Evolutionary conservation across 306 rosid genomes (phyloP).

Genomic region (Cajanus cajan): DNA sequence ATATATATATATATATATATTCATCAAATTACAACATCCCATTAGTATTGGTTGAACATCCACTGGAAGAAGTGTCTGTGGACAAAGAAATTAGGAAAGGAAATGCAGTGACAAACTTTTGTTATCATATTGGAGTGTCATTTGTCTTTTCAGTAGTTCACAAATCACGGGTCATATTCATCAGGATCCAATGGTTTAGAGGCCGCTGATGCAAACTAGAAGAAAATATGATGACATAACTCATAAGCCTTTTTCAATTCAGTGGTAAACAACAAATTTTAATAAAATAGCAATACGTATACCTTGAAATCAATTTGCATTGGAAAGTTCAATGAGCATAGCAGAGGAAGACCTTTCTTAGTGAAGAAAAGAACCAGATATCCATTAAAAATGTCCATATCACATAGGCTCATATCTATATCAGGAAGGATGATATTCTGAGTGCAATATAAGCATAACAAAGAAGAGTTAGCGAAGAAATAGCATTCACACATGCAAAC

Average conservation of each 20-base stretch:
- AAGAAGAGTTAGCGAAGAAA: slow-evolving; percentile 27
- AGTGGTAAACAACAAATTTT: not conserved
- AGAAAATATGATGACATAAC: not conserved
- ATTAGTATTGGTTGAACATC: not conserved
- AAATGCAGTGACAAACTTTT: not conserved
- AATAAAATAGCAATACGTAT: slow-evolving; percentile 22
- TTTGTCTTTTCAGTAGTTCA: not conserved
- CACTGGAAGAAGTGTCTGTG: not conserved
- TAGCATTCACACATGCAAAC: slow-evolving; percentile 10
- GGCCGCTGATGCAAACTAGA: not conserved
- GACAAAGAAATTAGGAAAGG: not conserved
- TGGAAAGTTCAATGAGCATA: slow-evolving; percentile 76
- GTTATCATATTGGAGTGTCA: not conserved
- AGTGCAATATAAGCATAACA: slow-evolving; percentile 23
- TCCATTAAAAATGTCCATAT: slow-evolving; percentile 81
- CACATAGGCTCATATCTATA: slow-evolving; percentile 60
- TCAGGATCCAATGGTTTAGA: not conserved
- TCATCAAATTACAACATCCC: not conserved
- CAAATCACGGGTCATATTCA: not conserved
- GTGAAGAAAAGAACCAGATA: slow-evolving; percentile 81
- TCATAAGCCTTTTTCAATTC: not conserved
- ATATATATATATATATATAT: not conserved
- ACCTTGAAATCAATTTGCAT: slow-evolving; percentile 59
- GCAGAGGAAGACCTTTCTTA: slow-evolving; percentile 60
- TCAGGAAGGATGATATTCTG: slow-evolving; percentile 74